Evolutionary conservation across 371 early-diverging fungal species (phyloP).

Genomic region (Actinomucor elegans): DNA sequence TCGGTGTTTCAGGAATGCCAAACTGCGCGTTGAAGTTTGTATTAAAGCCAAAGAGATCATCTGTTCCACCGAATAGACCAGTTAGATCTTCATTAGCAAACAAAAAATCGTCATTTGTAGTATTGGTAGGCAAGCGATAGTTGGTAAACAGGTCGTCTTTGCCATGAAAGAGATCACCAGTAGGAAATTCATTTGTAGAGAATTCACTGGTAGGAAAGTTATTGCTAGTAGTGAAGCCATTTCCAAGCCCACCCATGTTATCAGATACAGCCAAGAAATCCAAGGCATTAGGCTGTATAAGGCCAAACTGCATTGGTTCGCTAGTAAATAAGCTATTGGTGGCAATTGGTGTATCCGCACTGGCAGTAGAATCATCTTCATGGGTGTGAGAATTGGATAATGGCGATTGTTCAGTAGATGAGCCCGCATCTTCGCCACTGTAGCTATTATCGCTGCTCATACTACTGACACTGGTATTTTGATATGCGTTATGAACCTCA

Average conservation of each 20-base stretch:
- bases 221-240: neutral
- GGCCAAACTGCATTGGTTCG: constrained; percentile 20
- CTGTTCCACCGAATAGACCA: constrained; percentile 26
- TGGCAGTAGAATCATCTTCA: constrained; percentile 22
- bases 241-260: neutral
- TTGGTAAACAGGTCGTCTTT: constrained; percentile 35
- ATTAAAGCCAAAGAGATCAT: constrained; percentile 27
- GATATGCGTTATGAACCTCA: neutral
- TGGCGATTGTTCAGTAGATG: constrained; percentile 19
- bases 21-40: constrained; percentile 15
- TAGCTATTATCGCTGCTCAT: constrained; percentile 19
- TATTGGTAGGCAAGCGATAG: constrained; percentile 20
- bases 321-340: neutral
- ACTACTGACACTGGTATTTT: constrained; percentile 8
- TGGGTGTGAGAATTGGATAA: constrained; percentile 12
- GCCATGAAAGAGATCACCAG: constrained; percentile 26
- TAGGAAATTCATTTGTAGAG: constrained; percentile 1
- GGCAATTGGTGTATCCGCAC: constrained; percentile 9
- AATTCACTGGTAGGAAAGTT: neutral
- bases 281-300: neutral
- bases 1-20: constrained; percentile 13
- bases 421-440: constrained; percentile 19
- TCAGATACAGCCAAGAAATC: constrained; percentile 15
- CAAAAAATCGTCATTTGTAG: constrained; percentile 14
- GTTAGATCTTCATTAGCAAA: constrained; percentile 29